These are phyloP conservation scores for Phytophthora brassicae DNA, from an alignment of 352 stramenopile species.

Conservation along the genomic window DNA sequence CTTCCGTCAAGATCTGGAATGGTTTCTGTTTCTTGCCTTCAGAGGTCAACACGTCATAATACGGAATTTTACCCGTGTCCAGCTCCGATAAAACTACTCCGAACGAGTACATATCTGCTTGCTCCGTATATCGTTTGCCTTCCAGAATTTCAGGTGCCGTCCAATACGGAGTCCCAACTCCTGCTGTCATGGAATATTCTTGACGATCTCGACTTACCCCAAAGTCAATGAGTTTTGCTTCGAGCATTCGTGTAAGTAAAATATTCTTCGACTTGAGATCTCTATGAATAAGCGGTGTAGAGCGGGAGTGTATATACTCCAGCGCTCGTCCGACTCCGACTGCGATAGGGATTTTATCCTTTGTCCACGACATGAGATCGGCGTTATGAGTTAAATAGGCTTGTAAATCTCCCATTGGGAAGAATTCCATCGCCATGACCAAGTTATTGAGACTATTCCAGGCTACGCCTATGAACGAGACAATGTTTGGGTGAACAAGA, in stretches of 20 bases:
- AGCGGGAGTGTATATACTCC: slow-evolving; percentile 31
- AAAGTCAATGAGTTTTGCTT: slow-evolving; percentile 66
- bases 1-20: slow-evolving; percentile 44
- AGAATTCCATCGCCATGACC: slow-evolving; percentile 45
- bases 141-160: slow-evolving; percentile 40
- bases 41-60: slow-evolving; percentile 23
- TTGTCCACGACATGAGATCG: slow-evolving; percentile 29
- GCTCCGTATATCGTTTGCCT: slow-evolving; percentile 27
- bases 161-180: slow-evolving; percentile 33
- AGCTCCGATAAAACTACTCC: slow-evolving; percentile 43
- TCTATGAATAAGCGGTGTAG: slow-evolving; percentile 34
- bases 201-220: slow-evolving; percentile 23
- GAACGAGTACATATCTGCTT: slow-evolving; percentile 46
- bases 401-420: slow-evolving; percentile 45
- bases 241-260: slow-evolving; percentile 62
- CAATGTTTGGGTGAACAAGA: slow-evolving; percentile 38
- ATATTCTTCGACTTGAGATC: slow-evolving; percentile 54
- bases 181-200: slow-evolving; percentile 32
- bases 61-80: slow-evolving; percentile 34
- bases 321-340: slow-evolving; percentile 34
- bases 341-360: slow-evolving; percentile 41
- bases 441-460: slow-evolving; percentile 56
- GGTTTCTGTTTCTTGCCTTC: slow-evolving; percentile 37
- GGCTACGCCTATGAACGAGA: slow-evolving; percentile 38
- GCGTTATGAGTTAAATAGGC: slow-evolving; percentile 29